phyloP scores from a whole-genome alignment of 305 asterid genomes.

The Caryopteris hybrid region DNA sequence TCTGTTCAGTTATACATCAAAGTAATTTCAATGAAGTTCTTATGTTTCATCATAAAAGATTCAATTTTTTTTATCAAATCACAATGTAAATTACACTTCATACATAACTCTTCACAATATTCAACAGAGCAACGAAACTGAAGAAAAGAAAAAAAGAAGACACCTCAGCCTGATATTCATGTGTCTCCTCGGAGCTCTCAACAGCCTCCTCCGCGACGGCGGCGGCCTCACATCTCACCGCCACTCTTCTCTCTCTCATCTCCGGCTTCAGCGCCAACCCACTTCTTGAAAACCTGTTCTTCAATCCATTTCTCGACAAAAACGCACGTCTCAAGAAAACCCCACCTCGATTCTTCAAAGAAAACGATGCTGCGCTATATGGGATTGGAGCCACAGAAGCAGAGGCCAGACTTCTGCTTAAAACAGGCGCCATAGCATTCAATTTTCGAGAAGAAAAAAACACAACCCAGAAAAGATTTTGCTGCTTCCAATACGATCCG shows the following conservation, averaged over 20 bases:
- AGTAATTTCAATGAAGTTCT: too few relatives aligned
- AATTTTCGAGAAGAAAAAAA: not conserved
- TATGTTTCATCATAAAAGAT: slow-evolving; percentile 2
- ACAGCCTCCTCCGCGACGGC: slow-evolving; percentile 86
- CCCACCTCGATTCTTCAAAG: slow-evolving; percentile 31
- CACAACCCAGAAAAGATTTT: too few relatives aligned
- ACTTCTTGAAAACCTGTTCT: slow-evolving; percentile 38
- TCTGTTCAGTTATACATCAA: too few relatives aligned
- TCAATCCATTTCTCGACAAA: slow-evolving; percentile 53
- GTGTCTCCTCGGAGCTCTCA: slow-evolving; percentile 61
- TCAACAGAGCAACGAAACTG: too few relatives aligned
- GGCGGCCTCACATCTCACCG: slow-evolving; percentile 75
- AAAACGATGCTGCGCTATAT: slow-evolving; percentile 40
- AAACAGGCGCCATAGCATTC: slow-evolving; percentile 67
- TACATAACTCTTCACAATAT: too few relatives aligned
- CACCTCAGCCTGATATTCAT: slow-evolving; percentile 96
- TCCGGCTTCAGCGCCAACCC: slow-evolving; percentile 68
- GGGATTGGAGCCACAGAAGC: slow-evolving; percentile 56
- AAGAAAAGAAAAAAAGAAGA: too few relatives aligned
- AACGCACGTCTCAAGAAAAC: slow-evolving; percentile 44
- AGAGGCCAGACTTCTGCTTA: slow-evolving; percentile 70
- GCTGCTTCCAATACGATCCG: not conserved
- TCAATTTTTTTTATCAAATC: not conserved
- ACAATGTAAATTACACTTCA: too few relatives aligned
- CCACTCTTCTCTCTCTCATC: slow-evolving; percentile 49